Conservation (phyloP, 257 asterid species). For the Cordia subcordata region DNA sequence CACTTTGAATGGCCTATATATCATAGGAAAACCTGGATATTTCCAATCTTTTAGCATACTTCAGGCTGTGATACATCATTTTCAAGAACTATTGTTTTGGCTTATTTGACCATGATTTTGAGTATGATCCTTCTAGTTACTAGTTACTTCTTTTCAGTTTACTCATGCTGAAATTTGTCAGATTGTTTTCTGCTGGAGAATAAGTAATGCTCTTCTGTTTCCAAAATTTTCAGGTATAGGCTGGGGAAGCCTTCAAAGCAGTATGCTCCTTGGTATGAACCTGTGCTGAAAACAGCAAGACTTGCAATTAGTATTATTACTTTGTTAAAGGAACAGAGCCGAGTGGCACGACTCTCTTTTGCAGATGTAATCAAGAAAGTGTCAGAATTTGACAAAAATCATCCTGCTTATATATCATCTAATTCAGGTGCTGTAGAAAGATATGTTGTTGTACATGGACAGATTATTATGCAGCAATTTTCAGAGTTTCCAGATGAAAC, state of each 20-base stretch:
- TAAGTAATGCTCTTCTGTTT: constrained; percentile 8
- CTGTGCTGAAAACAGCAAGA: constrained; percentile 72
- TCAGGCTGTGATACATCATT: too few relatives aligned
- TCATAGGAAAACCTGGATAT: too few relatives aligned
- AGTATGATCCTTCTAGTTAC: too few relatives aligned
- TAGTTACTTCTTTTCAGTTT: too few relatives aligned
- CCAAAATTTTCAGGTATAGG: constrained; percentile 66
- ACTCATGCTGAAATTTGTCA: neutral
- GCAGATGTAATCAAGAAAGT: constrained; percentile 68
- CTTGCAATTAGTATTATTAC: constrained; percentile 74
- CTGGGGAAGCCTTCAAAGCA: constrained; percentile 92
- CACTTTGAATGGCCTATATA: too few relatives aligned
- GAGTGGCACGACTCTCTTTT: constrained; percentile 83
- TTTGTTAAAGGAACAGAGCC: constrained; percentile 68
- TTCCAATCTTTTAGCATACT: too few relatives aligned
- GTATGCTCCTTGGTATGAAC: constrained; percentile 87
- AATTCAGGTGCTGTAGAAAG: constrained; percentile 63
- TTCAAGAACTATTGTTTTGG: too few relatives aligned
- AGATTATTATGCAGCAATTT: constrained; percentile 88
- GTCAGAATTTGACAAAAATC: constrained; percentile 46
- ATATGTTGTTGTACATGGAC: constrained; percentile 88
- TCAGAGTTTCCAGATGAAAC: constrained; percentile 75
- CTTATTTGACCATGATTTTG: too few relatives aligned
- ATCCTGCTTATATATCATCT: constrained; percentile 74
- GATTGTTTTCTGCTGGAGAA: constrained; percentile 3